These are phyloP conservation scores for Aspergillus novofumigatus DNA, from an alignment of 2,329 filamentous ascomycete species.

Conservation along the genomic window DNA sequence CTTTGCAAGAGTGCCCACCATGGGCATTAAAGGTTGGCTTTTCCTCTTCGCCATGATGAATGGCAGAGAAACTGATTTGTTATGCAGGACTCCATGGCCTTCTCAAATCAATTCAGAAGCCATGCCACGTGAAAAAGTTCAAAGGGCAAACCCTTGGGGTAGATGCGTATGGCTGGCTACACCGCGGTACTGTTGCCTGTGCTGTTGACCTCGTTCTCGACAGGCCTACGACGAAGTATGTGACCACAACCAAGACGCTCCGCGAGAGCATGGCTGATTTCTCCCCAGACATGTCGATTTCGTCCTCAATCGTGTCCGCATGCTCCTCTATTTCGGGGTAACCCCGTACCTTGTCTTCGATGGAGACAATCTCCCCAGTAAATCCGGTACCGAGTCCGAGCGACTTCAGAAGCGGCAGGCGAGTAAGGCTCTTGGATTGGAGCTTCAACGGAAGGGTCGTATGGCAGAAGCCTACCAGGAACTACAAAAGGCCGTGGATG, in stretches of 20 bases:
- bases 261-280: constrained; percentile 52
- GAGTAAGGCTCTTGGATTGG: constrained; percentile 69
- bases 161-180: constrained; percentile 97
- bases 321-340: constrained; percentile 90
- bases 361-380: constrained; percentile 91
- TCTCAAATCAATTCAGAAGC: constrained; percentile 93
- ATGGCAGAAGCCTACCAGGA: constrained; percentile 74
- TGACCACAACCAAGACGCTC: not conserved
- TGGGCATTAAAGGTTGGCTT: constrained; percentile 44
- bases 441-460: constrained; percentile 78
- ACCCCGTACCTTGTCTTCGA: constrained; percentile 96
- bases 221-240: constrained; percentile 81
- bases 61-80: constrained; percentile 4
- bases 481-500: constrained; percentile 90
- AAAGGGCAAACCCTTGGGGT: constrained; percentile 85
- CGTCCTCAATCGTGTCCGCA: constrained; percentile 82
- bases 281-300: constrained; percentile 75
- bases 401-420: constrained; percentile 72
- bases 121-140: constrained; percentile 80
- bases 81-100: constrained; percentile 74
- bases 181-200: constrained; percentile 85
- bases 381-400: constrained; percentile 77
- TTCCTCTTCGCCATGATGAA: constrained; percentile 1
- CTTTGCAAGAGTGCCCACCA: constrained; percentile 26
- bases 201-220: constrained; percentile 85